Evolutionary conservation across 208 protist genomes (phyloP).

Genomic region (Borovskyia barvae): DNA sequence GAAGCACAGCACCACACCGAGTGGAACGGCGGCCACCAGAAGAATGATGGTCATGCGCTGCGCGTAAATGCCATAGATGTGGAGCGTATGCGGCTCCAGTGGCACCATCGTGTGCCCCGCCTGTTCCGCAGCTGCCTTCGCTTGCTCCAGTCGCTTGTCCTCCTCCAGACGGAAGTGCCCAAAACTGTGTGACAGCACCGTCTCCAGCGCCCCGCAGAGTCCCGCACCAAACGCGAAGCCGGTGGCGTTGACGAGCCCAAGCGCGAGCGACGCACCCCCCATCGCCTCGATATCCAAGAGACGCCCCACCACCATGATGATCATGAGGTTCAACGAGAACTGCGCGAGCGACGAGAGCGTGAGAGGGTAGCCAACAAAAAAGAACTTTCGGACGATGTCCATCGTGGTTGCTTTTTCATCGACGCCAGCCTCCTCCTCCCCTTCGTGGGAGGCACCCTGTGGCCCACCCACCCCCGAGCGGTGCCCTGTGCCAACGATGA

Average conservation of each 20-base stretch:
- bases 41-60: slow-evolving; percentile 84
- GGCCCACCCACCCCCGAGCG: slow-evolving; percentile 9
- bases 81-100: slow-evolving; percentile 22
- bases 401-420: slow-evolving; percentile 25
- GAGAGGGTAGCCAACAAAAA: slow-evolving; percentile 66
- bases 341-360: slow-evolving; percentile 67
- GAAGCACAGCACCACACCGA: slow-evolving; percentile 70
- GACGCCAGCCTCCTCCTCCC: slow-evolving; percentile 13
- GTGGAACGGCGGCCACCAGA: slow-evolving; percentile 56
- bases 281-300: slow-evolving; percentile 62
- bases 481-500: slow-evolving; percentile 10
- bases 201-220: slow-evolving; percentile 81
- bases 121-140: slow-evolving; percentile 7
- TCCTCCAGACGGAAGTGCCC: slow-evolving; percentile 41
- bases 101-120: slow-evolving; percentile 3
- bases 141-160: slow-evolving; percentile 24
- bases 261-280: slow-evolving; percentile 66
- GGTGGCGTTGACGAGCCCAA: slow-evolving; percentile 82
- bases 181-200: slow-evolving; percentile 80
- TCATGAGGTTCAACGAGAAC: slow-evolving; percentile 73
- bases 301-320: slow-evolving; percentile 62
- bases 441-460: background rate
- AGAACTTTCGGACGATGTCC: slow-evolving; percentile 57
- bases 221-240: slow-evolving; percentile 85
- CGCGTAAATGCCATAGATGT: slow-evolving; percentile 82